Base-by-base conservation (phyloP, 2,329 filamentous ascomycete species). In the Proliferodiscus dingleyae region DNA sequence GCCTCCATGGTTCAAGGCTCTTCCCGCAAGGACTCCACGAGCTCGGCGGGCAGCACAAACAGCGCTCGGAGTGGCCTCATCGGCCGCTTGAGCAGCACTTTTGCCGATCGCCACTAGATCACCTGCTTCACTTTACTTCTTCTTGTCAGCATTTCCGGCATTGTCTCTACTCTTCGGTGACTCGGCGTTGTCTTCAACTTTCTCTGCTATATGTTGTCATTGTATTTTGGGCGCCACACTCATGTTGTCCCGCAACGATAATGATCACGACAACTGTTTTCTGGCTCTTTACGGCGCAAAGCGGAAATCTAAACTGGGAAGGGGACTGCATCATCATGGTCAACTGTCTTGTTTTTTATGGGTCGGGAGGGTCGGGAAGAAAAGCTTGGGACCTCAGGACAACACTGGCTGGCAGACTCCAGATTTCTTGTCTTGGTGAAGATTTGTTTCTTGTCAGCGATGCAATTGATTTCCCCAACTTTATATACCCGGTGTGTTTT, bases 401-500 rank as follows among this genome's bases (percentile, higher is more conserved):
- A 47, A 47, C 19, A 38, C 51, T 59, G 54, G 56, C 56, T 57
- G 56, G 56, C 46, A 59, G 56, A 59, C 49, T 59, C 56, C 53
- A 49, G 56, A 50, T 49, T 18, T 33, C 33, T 49, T 53, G 45
- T 54, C 51, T 52, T 57, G 53, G 54, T 56, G 54, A 57, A 51
- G 50, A 51, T 54, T 45, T 53, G 36, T 55, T 51, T 43, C 47
- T 50, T 43, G 49, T 37, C 47, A 50, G 50, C 52, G 51, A 53
- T 42, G 55, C 50, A 50, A 56, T 52, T 51, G 47, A 52, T 49
- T 57, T 57, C 55, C 53, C 54, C 54, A 52, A 53, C 37, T 40
- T 52, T 50, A 50, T 47, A 57, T 57, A 54, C 52, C 52, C 51
- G 47, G 47, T 43, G 49, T 46, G 41, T 41, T 40, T 38, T 30